phyloP scores from a whole-genome alignment of 148 eudicot genomes.

The Silene latifolia region DNA sequence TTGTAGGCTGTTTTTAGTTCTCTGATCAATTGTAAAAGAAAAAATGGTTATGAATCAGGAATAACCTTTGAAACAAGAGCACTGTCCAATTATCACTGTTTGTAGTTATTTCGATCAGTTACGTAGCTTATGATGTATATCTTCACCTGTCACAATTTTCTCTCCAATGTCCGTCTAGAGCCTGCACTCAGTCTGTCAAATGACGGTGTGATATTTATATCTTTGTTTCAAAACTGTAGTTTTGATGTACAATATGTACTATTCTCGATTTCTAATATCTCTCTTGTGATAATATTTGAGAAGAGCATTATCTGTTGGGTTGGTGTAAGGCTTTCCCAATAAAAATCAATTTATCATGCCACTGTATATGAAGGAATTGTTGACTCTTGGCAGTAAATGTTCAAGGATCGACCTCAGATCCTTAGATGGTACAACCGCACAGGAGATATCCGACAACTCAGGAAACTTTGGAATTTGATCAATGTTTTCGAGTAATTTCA shows the following conservation, averaged over 20 bases:
- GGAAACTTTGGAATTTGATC: too few relatives aligned
- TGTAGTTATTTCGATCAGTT: too few relatives aligned
- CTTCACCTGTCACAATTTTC: neutral
- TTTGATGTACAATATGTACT: constrained; percentile 5
- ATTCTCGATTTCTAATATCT: neutral
- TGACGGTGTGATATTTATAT: too few relatives aligned
- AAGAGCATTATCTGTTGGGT: neutral
- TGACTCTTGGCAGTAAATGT: neutral
- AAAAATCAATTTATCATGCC: neutral
- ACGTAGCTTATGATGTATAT: neutral
- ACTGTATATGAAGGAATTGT: neutral
- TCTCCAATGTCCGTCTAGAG: neutral
- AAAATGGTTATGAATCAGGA: constrained; percentile 20
- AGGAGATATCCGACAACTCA: too few relatives aligned
- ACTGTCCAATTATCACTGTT: neutral
- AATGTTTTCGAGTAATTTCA: too few relatives aligned
- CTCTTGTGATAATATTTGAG: neutral
- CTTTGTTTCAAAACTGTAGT: too few relatives aligned
- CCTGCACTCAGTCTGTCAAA: neutral
- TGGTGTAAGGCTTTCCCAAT: neutral
- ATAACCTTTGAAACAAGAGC: constrained; percentile 2
- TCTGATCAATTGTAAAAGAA: constrained; percentile 20
- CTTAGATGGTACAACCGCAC: too few relatives aligned
- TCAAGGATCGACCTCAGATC: too few relatives aligned
- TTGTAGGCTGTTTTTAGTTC: too few relatives aligned